Base-by-base conservation (phyloP, 805 yeast genomes). In the Saccharomycopsis fodiens region DNA sequence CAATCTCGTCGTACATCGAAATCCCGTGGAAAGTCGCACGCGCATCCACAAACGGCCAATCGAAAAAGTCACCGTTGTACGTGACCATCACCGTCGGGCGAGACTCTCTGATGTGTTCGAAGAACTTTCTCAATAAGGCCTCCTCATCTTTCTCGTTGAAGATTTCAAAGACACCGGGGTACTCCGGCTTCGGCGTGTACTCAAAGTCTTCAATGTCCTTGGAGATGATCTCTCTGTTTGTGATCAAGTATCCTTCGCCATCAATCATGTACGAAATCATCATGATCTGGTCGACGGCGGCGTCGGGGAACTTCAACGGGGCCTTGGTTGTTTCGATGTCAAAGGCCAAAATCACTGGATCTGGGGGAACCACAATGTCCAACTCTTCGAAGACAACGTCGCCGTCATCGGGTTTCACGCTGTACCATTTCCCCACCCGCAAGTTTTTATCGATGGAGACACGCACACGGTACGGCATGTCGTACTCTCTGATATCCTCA, bases 231-330 rank as follows among this genome's bases (percentile, higher is more conserved):
- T 89, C 96, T 56, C 99, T 69, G 60, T 93, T 93, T 7, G 97
- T 93, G 50, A 93, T 94, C 34, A 93, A 67, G 59, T 68, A 93
- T 32, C 99, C 99, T 55, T 86, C 95, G 8, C 97, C 98, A 60
- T 93, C 98, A 51, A 93, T 89, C 98, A 94, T 94, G 61, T 93
- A 93, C 2, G 98, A 94, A 42, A 93, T 93, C 98, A 94, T 94
- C 97, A 93, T 93, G 35, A 93, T 76, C 62, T 86, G 94, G 65
- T 93, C 99, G 4, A 84, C 72, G 8, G 82, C 70, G 4, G 96
- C 75, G 57, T 87, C 98, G 0, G 99, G 99, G 55, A 93, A 93
- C 60, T 93, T 94, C 50, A 93, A 71, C 1, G 97, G 97, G 10
- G 94, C 87, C 60, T 93, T 93, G 12, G 97, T 87, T 1, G 99